phyloP scores from a whole-genome alignment of 768 basidiomycete genomes.

The Termitomyces sp. region DNA sequence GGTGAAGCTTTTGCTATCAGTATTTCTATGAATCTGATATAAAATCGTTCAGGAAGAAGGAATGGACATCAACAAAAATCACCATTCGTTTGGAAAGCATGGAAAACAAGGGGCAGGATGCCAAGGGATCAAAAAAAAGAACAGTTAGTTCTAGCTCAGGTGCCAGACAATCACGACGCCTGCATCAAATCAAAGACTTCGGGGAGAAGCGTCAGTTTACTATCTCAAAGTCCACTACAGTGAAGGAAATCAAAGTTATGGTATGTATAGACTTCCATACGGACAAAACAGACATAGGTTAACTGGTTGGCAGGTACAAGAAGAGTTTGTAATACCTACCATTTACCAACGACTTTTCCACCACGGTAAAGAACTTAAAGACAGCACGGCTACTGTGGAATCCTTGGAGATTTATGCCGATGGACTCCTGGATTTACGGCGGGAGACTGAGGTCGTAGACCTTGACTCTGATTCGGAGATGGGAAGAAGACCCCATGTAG shows the following conservation, averaged over 20 bases:
- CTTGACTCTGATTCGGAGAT: conserved; percentile 50
- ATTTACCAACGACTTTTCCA: conserved; percentile 72
- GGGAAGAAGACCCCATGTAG: conserved; percentile 40
- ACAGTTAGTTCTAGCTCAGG: conserved; percentile 30
- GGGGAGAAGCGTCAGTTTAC: conserved; percentile 46
- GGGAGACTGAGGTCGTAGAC: conserved; percentile 57
- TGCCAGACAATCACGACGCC: conserved; percentile 63
- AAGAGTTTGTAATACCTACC: conserved; percentile 59
- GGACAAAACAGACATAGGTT: neutral
- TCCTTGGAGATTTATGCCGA: conserved; percentile 47
- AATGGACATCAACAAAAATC: conserved; percentile 59
- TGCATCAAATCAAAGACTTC: conserved; percentile 50
- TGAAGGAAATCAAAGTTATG: conserved; percentile 76
- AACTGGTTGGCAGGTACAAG: conserved; percentile 44
- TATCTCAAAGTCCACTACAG: conserved; percentile 58
- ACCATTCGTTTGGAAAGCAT: conserved; percentile 39
- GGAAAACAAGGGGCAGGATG: conserved; percentile 9
- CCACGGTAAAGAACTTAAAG: conserved; percentile 54
- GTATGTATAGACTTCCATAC: conserved; percentile 28
- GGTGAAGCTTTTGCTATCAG: conserved; percentile 27
- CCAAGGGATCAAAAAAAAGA: conserved; percentile 10
- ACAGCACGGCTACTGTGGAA: conserved; percentile 53
- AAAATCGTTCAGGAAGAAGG: conserved; percentile 34
- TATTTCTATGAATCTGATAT: neutral
- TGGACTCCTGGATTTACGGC: conserved; percentile 61